phyloP scores from a whole-genome alignment of 192 early-diverging fungal genomes.

The Funneliformis mosseae region DNA sequence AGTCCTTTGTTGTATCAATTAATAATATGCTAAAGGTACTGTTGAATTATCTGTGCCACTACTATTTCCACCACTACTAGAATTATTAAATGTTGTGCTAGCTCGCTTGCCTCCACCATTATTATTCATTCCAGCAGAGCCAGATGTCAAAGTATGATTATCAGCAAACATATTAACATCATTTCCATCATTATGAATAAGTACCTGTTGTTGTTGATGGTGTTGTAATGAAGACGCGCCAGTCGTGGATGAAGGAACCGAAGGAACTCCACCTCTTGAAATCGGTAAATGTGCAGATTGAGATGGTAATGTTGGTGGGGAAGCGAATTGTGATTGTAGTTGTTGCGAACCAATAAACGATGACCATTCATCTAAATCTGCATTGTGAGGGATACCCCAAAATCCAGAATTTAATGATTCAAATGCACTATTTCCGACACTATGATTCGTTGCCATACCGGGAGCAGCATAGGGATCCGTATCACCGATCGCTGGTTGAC shows the following conservation, averaged over 20 bases:
- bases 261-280: neutral
- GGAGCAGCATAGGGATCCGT: conserved; percentile 17
- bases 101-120: neutral
- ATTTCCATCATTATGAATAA: conserved; percentile 12
- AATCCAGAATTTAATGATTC: neutral
- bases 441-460: conserved; percentile 2
- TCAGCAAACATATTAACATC: conserved; percentile 28
- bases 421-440: neutral
- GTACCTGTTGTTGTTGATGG: neutral
- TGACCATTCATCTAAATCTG: conserved; percentile 20
- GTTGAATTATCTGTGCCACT: neutral
- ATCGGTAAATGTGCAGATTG: neutral
- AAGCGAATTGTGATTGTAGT: conserved; percentile 3
- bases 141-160: neutral
- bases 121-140: neutral
- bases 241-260: neutral
- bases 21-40: neutral
- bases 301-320: neutral
- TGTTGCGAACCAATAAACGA: conserved; percentile 21
- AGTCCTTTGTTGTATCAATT: neutral
- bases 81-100: neutral
- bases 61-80: neutral
- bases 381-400: conserved; percentile 21
- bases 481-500: neutral
- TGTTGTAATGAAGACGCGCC: neutral